These are phyloP conservation scores for Ogataea allantospora DNA, from an alignment of 805 yeast species.

Conservation along the genomic window DNA sequence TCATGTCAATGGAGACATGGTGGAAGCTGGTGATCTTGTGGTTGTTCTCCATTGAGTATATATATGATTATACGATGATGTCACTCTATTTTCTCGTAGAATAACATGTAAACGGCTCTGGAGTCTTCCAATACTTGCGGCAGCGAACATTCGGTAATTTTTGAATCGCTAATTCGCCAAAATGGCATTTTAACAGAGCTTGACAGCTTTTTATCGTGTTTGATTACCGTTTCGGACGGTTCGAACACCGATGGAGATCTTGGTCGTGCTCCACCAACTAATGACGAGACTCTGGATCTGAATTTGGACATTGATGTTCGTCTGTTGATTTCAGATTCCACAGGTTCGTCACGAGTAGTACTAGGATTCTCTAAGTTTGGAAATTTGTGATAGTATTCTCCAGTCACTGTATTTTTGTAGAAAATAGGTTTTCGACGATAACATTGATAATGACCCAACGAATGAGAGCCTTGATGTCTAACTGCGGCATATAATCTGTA, in stretches of 20 bases:
- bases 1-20: constrained; percentile 91
- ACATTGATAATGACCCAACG: constrained; percentile 89
- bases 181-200: constrained; percentile 58
- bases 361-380: constrained; percentile 15
- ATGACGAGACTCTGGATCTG: constrained; percentile 24
- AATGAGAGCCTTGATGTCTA: constrained; percentile 85
- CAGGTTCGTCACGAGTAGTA: constrained; percentile 1
- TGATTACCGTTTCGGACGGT: neutral
- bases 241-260: constrained; percentile 13
- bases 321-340: constrained; percentile 6
- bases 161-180: constrained; percentile 85
- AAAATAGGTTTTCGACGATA: constrained; percentile 71
- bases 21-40: constrained; percentile 93
- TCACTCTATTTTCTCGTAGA: constrained; percentile 60
- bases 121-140: constrained; percentile 64
- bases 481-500: constrained; percentile 71
- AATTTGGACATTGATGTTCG: constrained; percentile 19
- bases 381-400: constrained; percentile 24
- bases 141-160: constrained; percentile 57
- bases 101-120: constrained; percentile 79
- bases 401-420: constrained; percentile 38
- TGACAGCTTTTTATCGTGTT: constrained; percentile 47
- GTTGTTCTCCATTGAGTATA: constrained; percentile 52
- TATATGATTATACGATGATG: neutral
- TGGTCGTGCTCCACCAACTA: constrained; percentile 18